Conservation (phyloP, 768 basidiomycete genomes). For the Lactarius sp. region DNA sequence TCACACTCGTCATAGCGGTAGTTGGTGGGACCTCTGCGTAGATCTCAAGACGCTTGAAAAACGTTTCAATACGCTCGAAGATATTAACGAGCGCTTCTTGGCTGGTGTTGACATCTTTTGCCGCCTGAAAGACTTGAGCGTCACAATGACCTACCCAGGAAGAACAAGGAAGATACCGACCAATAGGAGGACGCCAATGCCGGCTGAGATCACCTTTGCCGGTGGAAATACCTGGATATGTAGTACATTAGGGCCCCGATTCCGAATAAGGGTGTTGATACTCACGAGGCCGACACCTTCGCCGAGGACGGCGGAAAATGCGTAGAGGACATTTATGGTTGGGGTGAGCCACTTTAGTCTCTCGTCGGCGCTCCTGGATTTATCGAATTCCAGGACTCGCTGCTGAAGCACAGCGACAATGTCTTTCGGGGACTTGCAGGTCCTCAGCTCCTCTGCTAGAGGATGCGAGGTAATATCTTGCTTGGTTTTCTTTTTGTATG, state of each 20-base stretch:
- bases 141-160: background rate
- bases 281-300: background rate
- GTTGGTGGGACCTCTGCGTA: background rate
- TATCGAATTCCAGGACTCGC: background rate
- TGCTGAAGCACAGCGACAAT: background rate
- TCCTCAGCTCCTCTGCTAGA: background rate
- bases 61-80: background rate
- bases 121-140: background rate
- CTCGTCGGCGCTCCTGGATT: background rate
- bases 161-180: background rate
- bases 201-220: background rate
- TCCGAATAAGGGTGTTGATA: background rate
- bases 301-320: background rate
- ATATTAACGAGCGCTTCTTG: background rate
- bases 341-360: background rate
- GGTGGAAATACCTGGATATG: background rate
- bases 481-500: background rate
- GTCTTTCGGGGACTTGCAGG: background rate
- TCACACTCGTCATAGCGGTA: background rate
- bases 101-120: background rate
- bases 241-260: background rate
- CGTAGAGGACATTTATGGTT: background rate
- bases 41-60: constrained; percentile 2
- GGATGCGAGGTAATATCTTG: background rate
- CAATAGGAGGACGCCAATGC: background rate